Base-by-base conservation (phyloP, 2,329 filamentous ascomycete genomes). In the Fonsecaea pedrosoi region DNA sequence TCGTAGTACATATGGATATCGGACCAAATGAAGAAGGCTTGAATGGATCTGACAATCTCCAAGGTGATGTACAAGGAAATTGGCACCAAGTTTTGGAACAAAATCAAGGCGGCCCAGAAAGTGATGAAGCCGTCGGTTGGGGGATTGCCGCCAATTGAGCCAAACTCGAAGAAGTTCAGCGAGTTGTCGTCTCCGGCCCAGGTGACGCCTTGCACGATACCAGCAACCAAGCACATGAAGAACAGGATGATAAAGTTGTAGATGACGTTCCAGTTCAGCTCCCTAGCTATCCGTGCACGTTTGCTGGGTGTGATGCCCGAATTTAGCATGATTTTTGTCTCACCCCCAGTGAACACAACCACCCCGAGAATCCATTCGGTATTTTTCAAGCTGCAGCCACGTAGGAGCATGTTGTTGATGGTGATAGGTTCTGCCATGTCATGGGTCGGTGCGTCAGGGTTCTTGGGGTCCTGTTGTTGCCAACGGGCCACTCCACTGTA, bases 281-380 rank as follows among this genome's bases (percentile, higher is more conserved):
- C 94, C 70, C 92, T 90, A 61, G 94, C 92, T 74, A 99, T 94
- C 72, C 92, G 89, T 42, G 95, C 88, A 69, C 94, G 91, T 82
- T 99, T 99, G 77, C 89, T 96, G 12, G 96, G 95, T 1, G 95
- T 99, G 69, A 94, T 90, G 67, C 95, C 95, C 34, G 95, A 92
- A 77, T 99, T 99, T 82, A 97, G 91, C 95, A 99, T 99, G 77
- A 97, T 98, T 82, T 98, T 99, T 38, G 94, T 97, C 77, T 99
- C 94, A 75, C 94, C 89, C 38, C 95, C 95, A 13, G 95, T 98
- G 80, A 96, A 99, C 18, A 96, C 84, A 58, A 98, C 94, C 2
- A 99, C 86, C 61, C 94, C 95, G 5, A 99, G 85, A 62, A 93
- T 86, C 95, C 95, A 99, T 75, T 98, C 94, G 0, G 95, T 99